A percentile compares a stretch with the other conserved stretches of the same genome.
phyloP scores from a whole-genome alignment of 106 monocot genomes.

The Narthecium ossifragum region DNA sequence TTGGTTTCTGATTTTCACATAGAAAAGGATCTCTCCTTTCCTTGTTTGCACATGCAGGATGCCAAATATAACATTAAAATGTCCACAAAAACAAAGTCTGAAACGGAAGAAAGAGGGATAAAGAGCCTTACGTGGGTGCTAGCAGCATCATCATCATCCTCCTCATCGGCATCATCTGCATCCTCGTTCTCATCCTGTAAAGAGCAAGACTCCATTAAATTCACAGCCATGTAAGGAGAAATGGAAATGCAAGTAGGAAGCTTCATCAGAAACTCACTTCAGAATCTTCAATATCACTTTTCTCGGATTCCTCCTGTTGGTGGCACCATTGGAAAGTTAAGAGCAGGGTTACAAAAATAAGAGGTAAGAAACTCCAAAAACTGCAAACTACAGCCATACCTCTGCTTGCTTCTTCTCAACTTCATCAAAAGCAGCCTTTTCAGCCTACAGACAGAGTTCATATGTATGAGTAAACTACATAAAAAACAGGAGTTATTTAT shows the following conservation, averaged over 20 bases:
- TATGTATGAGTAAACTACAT: background rate
- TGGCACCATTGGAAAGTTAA: background rate
- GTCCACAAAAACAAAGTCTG: too few species aligned
- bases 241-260: background rate
- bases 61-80: too few species aligned
- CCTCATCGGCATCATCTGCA: background rate
- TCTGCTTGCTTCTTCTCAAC: slow-evolving; percentile 63
- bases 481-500: background rate
- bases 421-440: slow-evolving; percentile 77
- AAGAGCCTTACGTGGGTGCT: background rate
- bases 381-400: slow-evolving; percentile 3
- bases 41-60: too few species aligned
- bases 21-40: too few species aligned
- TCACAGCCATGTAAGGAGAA: background rate
- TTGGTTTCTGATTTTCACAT: too few species aligned
- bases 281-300: background rate
- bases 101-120: background rate
- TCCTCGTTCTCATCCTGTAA: background rate
- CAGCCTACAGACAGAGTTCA: slow-evolving; percentile 34
- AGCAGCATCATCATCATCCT: background rate
- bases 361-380: background rate
- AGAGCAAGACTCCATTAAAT: background rate
- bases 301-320: background rate
- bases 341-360: background rate
- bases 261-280: background rate